phyloP scores from a whole-genome alignment of 148 eudicot species.

The Vaccinium corymbosum region DNA sequence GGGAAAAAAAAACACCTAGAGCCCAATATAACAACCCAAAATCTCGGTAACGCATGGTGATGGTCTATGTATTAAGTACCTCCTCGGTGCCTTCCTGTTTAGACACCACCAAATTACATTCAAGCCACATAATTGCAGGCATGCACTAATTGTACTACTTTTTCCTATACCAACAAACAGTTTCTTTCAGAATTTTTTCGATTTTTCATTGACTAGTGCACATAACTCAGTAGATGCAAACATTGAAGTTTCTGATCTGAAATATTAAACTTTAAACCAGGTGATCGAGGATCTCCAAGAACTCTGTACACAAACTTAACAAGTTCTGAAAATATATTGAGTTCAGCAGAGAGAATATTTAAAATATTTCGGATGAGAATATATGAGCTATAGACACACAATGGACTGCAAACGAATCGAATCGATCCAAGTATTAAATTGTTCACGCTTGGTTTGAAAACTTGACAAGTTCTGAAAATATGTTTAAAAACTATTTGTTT shows the following conservation, averaged over 20 bases:
- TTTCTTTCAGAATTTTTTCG: background rate
- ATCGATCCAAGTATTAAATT: too few species aligned
- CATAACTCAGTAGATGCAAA: background rate
- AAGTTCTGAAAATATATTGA: too few species aligned
- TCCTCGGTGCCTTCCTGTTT: background rate
- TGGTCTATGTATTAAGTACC: background rate
- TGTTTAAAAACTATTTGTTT: too few species aligned
- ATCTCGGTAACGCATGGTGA: background rate
- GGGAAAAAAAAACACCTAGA: background rate
- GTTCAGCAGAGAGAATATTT: too few species aligned
- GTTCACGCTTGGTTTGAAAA: too few species aligned
- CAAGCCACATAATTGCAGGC: background rate
- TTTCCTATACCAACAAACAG: background rate
- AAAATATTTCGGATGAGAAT: background rate
- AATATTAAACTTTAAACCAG: background rate
- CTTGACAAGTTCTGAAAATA: too few species aligned
- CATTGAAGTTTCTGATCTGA: background rate
- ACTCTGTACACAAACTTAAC: background rate
- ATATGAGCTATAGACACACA: too few species aligned
- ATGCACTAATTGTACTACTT: background rate
- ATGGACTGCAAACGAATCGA: background rate
- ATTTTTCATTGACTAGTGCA: background rate
- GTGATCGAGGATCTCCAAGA: background rate
- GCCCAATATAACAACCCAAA: background rate
- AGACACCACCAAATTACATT: background rate